These are phyloP conservation scores for Gremmenia infestans DNA, from an alignment of 2,329 filamentous ascomycete genomes.

Conservation along the genomic window DNA sequence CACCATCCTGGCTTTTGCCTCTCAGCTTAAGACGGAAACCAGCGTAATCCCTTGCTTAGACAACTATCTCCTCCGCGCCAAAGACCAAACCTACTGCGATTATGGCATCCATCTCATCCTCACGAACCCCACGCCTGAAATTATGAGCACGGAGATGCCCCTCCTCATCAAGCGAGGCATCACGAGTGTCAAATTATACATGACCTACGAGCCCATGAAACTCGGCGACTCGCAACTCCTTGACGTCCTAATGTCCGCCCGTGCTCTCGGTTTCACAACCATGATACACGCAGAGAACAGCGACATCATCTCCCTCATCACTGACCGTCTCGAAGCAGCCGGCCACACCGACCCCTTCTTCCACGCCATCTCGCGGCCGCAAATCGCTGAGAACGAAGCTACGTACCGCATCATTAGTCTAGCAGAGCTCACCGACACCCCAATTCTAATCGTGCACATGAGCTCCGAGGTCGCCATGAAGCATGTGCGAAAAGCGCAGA, in stretches of 20 bases:
- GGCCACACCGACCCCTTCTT: constrained; percentile 39
- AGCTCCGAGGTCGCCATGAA: constrained; percentile 42
- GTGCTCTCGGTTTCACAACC: constrained; percentile 41
- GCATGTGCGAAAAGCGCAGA: constrained; percentile 47
- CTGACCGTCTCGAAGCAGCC: constrained; percentile 36
- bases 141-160: constrained; percentile 39
- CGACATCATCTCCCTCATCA: constrained; percentile 41
- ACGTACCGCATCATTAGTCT: constrained; percentile 46
- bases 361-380: constrained; percentile 42
- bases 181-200: constrained; percentile 47
- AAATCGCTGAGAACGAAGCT: constrained; percentile 44
- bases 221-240: constrained; percentile 46
- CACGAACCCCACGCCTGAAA: constrained; percentile 38
- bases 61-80: constrained; percentile 42
- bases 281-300: constrained; percentile 46
- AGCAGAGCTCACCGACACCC: constrained; percentile 44
- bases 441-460: constrained; percentile 50
- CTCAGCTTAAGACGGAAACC: constrained; percentile 42
- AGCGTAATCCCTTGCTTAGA: constrained; percentile 42
- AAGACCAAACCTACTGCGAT: constrained; percentile 46
- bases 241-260: constrained; percentile 42
- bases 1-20: constrained; percentile 53
- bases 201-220: constrained; percentile 47
- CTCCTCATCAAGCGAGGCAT: constrained; percentile 39
- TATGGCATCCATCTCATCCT: constrained; percentile 52